Evolutionary conservation across 176 grass and related monocot genomes (phyloP), one percentile per base, ranked within the genome.

Genomic region (Musa schizocarpa): DNA sequence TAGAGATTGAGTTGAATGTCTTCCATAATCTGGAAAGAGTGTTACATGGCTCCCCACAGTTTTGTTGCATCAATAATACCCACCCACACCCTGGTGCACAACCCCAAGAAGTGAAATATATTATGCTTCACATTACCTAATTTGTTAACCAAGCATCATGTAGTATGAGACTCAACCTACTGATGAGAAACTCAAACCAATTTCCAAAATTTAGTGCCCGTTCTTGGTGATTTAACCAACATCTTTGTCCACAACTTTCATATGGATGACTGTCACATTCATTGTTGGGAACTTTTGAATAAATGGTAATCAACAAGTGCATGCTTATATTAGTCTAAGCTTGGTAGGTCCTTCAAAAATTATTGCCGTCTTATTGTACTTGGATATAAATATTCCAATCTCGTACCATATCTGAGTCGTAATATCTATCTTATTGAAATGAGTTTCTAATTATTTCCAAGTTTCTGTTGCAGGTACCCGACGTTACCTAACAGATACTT

Each of bases 401-500:
- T 8, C 27, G 66, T 49, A 16, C 66, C 0, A 17, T 69, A 13
- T 19, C 49, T 69, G 13, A 17, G 19, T 65, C 1, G 17, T 19
- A 68, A 68, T 52, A 13, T 71, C 6, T 52, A 34, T 62, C 13
- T 5, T 29, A 68, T 52, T 50, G 13, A 23, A 10, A 63, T 52
- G 17, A 51, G 27, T 21, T 13, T 16, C 8, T 64, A 29, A 76
- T 50, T 17, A 13, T 72, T 54, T 52, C 73, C 57, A 3, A 5
- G 13, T 79, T 61, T 80, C 68, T 75, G 19, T 21, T 26, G 49
- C 85, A 98, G 94, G 82, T 98, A 93, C 80, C 94, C 88, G 67
- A 93, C 90, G 78, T 83, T 98, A 73, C 88, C 94, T 68, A 98
- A 91, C 65, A 91, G 69, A 83, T 68, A 91, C 81, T 93, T 98